Base-by-base conservation (phyloP, 2,329 filamentous ascomycete species). In the Raffaelea albimanens region DNA sequence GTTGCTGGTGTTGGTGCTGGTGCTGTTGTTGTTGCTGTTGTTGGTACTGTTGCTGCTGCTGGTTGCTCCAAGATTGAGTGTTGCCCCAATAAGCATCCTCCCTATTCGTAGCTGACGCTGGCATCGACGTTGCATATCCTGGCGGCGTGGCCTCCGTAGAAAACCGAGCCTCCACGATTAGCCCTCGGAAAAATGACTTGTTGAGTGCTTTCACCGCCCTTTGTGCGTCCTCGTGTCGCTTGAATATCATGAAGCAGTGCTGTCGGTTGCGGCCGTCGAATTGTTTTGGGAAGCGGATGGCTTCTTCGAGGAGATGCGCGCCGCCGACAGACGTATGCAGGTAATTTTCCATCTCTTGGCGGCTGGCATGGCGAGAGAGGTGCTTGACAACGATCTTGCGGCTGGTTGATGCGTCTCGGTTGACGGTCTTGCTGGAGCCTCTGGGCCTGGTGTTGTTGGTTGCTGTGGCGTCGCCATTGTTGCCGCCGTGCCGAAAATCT, bases 361-460 rank as follows among this genome's bases (percentile, higher is more conserved):
- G 29, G 45, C 20, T 40, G 4, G 47, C 45, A 14, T 51, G 49
- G n/a, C 49, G 49, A 10, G 51, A 51, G 14, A 54, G 23, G 20
- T 49, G 49, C 41, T 46, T 48, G 38, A 54, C 52, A 4, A 53
- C 18, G 5, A 54, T 31, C 40, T 51, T 52, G 46, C 45, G 34
- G 1, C 7, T 13, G 25, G 7, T 29, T 29, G 7, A 7, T 13
- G 25, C 13, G 25, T 7, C 7, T 13, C 38, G 40, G 3, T 45
- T 5, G 34, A 38, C 44, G 21, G 10, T n/a, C n/a, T n/a, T n/a
- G n/a, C 5, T 11, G 13, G 8, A 25, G 11, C 18, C 2, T n/a
- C 40, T 10, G 39, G 14, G n/a, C 14, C 31, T 20, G 45, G 16
- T 16, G 21, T 13, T 36, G 34, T 33, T 34, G 22, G 33, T 40